Evolutionary conservation across 192 early-diverging fungal species (phyloP).

Genomic region (Chytriomyces hyalinus): DNA sequence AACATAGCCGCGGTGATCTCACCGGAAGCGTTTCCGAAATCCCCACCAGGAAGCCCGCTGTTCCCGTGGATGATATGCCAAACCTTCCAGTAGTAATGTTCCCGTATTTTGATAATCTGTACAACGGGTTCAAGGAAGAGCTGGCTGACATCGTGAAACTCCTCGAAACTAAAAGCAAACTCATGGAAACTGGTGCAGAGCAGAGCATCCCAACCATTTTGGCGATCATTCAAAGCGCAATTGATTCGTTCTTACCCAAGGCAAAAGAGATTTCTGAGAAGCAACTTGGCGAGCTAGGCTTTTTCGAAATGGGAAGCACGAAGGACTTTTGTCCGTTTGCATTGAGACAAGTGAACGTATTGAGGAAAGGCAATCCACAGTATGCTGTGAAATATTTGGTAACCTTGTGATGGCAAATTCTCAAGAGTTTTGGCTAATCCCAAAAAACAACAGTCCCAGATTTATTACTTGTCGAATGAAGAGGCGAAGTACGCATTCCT

Average conservation of each 20-base stretch:
- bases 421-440: background rate
- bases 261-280: constrained; percentile 35
- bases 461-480: constrained; percentile 51
- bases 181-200: constrained; percentile 39
- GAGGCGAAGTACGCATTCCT: constrained; percentile 50
- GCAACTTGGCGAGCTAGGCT: constrained; percentile 43
- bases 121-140: constrained; percentile 49
- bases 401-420: background rate
- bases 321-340: constrained; percentile 60
- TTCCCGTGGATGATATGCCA: constrained; percentile 23
- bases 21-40: too few relatives aligned
- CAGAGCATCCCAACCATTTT: constrained; percentile 41
- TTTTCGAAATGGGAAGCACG: constrained; percentile 50
- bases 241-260: constrained; percentile 57
- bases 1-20: background rate
- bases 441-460: constrained; percentile 32
- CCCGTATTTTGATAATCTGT: constrained; percentile 57
- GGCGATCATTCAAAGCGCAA: constrained; percentile 37
- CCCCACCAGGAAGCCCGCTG: background rate
- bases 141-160: constrained; percentile 46
- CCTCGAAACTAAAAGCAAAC: constrained; percentile 31
- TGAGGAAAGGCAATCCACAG: constrained; percentile 46
- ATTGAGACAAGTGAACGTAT: constrained; percentile 40
- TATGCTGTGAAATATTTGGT: constrained; percentile 50
- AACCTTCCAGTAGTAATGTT: constrained; percentile 25